Percentiles rank a stretch among this genome's conserved stretches.
These are phyloP conservation scores for Suillus bovinus DNA, from an alignment of 768 basidiomycete species.

Conservation along the genomic window DNA sequence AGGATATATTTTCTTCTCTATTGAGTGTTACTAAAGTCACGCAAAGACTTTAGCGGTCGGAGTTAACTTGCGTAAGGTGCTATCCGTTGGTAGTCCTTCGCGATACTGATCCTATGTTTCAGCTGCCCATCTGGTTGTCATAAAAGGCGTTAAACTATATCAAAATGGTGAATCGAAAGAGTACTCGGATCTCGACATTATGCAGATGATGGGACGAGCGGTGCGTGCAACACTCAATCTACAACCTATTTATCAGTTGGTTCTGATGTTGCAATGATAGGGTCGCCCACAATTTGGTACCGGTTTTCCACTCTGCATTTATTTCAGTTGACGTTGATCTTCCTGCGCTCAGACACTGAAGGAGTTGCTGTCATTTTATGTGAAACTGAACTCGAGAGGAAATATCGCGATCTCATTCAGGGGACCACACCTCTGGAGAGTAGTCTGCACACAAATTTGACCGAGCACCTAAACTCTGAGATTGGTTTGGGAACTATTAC, in stretches of 20 bases:
- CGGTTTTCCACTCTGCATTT: slow-evolving; percentile 6
- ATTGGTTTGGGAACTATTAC: slow-evolving; percentile 85
- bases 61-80: slow-evolving; percentile 82
- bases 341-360: slow-evolving; percentile 60
- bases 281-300: slow-evolving; percentile 90
- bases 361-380: slow-evolving; percentile 86
- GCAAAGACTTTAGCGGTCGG: slow-evolving; percentile 90
- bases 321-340: slow-evolving; percentile 5
- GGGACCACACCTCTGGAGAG: slow-evolving; percentile 84
- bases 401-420: slow-evolving; percentile 68
- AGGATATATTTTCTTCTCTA: background rate
- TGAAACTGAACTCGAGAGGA: slow-evolving; percentile 66
- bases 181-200: slow-evolving; percentile 89
- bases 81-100: background rate
- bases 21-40: slow-evolving; percentile 8
- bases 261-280: slow-evolving; percentile 33
- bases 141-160: slow-evolving; percentile 87
- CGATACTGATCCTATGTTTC: slow-evolving; percentile 4
- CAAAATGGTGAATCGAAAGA: slow-evolving; percentile 69
- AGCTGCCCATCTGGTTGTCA: slow-evolving; percentile 93
- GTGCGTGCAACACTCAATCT: slow-evolving; percentile 40
- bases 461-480: slow-evolving; percentile 94
- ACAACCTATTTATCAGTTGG: background rate
- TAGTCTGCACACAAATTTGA: slow-evolving; percentile 75
- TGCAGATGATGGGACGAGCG: slow-evolving; percentile 97